phyloP scores from a whole-genome alignment of 2,329 filamentous ascomycete species.

The Dothideomycetidae sp. region DNA sequence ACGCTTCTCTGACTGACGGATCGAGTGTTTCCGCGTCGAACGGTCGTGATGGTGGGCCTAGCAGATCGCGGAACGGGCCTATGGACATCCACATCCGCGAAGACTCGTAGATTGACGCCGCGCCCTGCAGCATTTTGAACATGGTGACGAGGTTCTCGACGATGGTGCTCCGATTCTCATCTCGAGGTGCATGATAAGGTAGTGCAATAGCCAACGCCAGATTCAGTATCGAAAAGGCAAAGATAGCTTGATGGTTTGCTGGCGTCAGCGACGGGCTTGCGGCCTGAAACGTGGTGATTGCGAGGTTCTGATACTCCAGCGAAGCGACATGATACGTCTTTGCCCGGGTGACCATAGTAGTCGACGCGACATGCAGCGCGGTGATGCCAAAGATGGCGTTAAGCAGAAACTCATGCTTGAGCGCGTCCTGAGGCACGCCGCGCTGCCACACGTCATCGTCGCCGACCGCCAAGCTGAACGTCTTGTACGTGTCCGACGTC shows the following conservation, averaged over 20 bases:
- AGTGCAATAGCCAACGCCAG: slow-evolving; percentile 2
- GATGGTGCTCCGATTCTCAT: neutral
- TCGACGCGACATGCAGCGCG: slow-evolving; percentile 2
- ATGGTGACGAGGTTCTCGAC: neutral
- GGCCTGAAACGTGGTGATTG: neutral
- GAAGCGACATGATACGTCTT: slow-evolving; percentile 1
- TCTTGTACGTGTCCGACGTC: slow-evolving; percentile 2
- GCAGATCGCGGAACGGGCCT: neutral
- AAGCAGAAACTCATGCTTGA: slow-evolving; percentile 4
- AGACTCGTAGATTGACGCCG: neutral
- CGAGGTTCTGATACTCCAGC: slow-evolving; percentile 2
- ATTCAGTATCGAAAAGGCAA: slow-evolving; percentile 4
- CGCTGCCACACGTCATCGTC: slow-evolving; percentile 1
- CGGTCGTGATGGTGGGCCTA: neutral
- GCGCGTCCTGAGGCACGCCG: slow-evolving; percentile 1
- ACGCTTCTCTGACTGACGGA: neutral
- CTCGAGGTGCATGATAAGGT: neutral
- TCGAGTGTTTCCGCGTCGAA: neutral
- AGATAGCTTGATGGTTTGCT: neutral
- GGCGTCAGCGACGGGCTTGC: neutral
- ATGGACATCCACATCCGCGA: neutral
- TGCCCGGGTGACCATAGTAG: neutral
- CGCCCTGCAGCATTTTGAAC: slow-evolving; percentile 4
- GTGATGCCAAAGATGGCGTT: slow-evolving; percentile 5
- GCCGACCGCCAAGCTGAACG: slow-evolving; percentile 3